Conservation (phyloP, 805 yeast species). For the Blastobotrys mokoenaii region DNA sequence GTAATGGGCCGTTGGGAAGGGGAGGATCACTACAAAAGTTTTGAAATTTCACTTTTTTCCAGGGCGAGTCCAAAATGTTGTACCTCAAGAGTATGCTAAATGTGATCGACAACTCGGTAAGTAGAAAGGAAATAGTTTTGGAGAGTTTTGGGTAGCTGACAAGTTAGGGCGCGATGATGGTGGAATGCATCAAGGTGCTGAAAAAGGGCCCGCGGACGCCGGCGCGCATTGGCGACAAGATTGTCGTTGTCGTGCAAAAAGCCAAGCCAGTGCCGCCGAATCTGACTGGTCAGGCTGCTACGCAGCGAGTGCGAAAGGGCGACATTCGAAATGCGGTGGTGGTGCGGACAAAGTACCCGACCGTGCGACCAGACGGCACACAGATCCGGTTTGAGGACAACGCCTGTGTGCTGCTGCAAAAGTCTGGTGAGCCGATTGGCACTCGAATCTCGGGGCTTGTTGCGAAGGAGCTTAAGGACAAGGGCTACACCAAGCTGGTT, state of each 20-base stretch:
- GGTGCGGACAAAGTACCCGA: conserved; percentile 81
- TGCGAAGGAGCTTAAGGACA: conserved; percentile 80
- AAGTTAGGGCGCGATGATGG: conserved; percentile 71
- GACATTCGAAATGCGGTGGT: conserved; percentile 94
- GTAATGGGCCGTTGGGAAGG: not conserved
- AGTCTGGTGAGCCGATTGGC: conserved; percentile 89
- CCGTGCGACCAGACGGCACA: conserved; percentile 78
- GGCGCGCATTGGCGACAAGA: conserved; percentile 78
- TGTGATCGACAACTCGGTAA: conserved; percentile 81
- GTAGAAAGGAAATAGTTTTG: conserved; percentile 9
- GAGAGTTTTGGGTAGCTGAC: not conserved
- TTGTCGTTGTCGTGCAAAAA: conserved; percentile 89
- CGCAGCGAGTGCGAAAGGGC: conserved; percentile 77
- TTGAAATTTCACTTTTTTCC: not conserved
- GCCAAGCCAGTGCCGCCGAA: conserved; percentile 70
- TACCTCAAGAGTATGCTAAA: conserved; percentile 80
- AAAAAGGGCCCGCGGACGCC: conserved; percentile 79
- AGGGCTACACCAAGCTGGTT: conserved; percentile 76
- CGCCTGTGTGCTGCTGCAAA: conserved; percentile 91
- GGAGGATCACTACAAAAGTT: not conserved
- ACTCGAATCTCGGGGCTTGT: conserved; percentile 87
- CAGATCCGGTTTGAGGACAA: conserved; percentile 86
- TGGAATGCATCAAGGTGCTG: conserved; percentile 91
- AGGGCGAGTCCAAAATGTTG: conserved; percentile 45
- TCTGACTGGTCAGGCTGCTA: conserved; percentile 63